Base-by-base conservation (phyloP, 495 filamentous ascomycete genomes). In the Cercophora samala region DNA sequence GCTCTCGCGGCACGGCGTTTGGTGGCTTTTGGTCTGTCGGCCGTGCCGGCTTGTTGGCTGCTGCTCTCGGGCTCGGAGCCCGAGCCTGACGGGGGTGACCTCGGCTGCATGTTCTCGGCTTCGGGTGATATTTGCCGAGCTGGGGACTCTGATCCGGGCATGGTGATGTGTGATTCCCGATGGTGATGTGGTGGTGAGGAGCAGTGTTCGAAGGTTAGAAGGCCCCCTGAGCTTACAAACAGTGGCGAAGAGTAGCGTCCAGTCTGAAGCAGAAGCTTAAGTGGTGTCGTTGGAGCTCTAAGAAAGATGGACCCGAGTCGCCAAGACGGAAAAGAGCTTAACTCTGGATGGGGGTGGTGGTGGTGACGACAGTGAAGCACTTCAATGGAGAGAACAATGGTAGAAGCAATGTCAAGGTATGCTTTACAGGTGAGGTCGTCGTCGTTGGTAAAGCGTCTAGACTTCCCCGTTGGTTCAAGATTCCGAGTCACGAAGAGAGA, bases 1-100 rank as follows among this genome's bases (percentile, higher is more conserved):
- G 93, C 93, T 64, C 93, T 90, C 6, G 93, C 90, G 3, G 93
- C 93, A 69, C 93, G 85, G 63, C 93, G 81, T 77, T 97, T 97
- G 24, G 78, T 77, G 6, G 76, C 67, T 67, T 82, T 83, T 21
- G 67, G 62, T 21, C 72, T 37, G 52, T 71, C 72, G 70, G 68
- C 15, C 0, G 37, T 13, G 37, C 73, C 42, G 72, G 68, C 60
- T 74, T 69, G 21, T 60, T 61, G 17, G 64, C 68, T 13, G 54
- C 9, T 13, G 26, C 24, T 17, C 24, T 25, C 60, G 32, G 19
- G 37, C 71, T 62, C 53, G 13, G 53, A 56, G 22, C n/a, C 53
- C 22, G 53, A 56, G 53, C 53, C n/a, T 56, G 53, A 21, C 22
- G 53, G 53, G 6, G 53, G 53, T 4, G 22, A 19, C 6, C n/a